Base-by-base conservation (phyloP, 2,329 filamentous ascomycete genomes). In the Aulographum hederae region DNA sequence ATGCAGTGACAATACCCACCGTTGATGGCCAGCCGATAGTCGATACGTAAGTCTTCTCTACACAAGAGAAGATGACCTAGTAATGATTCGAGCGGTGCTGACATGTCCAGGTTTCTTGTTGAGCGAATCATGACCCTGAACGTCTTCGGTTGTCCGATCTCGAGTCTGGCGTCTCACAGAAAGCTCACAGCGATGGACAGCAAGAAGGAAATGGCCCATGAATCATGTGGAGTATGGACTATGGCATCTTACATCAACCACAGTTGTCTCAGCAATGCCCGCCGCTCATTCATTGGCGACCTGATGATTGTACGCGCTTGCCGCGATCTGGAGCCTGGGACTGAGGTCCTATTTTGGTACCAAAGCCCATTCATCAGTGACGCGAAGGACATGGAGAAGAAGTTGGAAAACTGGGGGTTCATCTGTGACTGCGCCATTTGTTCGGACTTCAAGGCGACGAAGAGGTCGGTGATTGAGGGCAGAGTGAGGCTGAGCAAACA, bases 311-410 rank as follows among this genome's bases (percentile, higher is more conserved):
- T 45, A 59, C 30, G 46, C 16, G 28, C 28, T 8, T 8, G 10
- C 12, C 18, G 28, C 6, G 15, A 18, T 17, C 10, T 59, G 25
- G 17, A 52, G n/a, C 43, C 41, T 2, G 45, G 47, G 28, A 57
- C 57, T 45, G 40, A 54, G 28, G 17, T 31, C 28, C 6, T 13
- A 6, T 28, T 28, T 2, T 58, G 48, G 53, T 57, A 58, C 37
- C 53, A 45, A 39, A 39, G 43, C 14, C 38, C 21, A 10, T 25
- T 25, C 21, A 15, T 8, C 26, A 15, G 8, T 15, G 26, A 28
- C 14, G 11, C 11, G 12, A 16, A 28, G 8, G 26, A 6, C 11
- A 15, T n/a, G 14, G 18, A 19, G 15, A 12, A 18, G 11, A 20
- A 6, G 14, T 21, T 31, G 16, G 19, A 4, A 4, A 8, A 26